These are phyloP conservation scores for Aspergillus pseudonomiae DNA, from an alignment of 2,329 filamentous ascomycete species.

Conservation along the genomic window DNA sequence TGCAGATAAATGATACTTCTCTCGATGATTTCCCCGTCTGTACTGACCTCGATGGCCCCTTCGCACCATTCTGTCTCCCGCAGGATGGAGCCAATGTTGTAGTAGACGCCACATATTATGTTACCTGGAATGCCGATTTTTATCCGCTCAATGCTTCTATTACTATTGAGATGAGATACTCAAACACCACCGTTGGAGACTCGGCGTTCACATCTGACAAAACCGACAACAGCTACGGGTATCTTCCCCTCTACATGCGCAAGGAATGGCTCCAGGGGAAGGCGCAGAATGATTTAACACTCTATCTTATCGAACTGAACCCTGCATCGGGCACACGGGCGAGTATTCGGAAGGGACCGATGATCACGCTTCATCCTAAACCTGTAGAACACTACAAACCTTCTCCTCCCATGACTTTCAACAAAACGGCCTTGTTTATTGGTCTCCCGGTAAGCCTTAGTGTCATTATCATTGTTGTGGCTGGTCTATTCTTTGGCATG, in stretches of 20 bases:
- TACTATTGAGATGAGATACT: conserved; percentile 37
- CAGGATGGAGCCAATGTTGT: conserved; percentile 36
- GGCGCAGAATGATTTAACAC: conserved; percentile 40
- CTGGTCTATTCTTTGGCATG: conserved; percentile 47
- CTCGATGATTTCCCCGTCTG: conserved; percentile 37
- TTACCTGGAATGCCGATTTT: conserved; percentile 41
- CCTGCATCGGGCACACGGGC: conserved; percentile 28
- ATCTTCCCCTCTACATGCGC: conserved; percentile 41
- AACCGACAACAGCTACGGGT: conserved; percentile 43
- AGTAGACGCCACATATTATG: conserved; percentile 43
- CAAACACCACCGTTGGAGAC: conserved; percentile 34
- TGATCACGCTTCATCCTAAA: conserved; percentile 37
- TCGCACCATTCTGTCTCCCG: conserved; percentile 40
- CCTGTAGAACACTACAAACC: conserved; percentile 39
- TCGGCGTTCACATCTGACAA: conserved; percentile 42
- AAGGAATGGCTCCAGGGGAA: conserved; percentile 45
- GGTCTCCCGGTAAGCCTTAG: conserved; percentile 46
- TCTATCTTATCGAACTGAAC: conserved; percentile 39
- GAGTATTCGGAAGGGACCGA: conserved; percentile 38
- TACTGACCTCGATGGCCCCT: conserved; percentile 24
- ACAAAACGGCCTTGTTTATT: conserved; percentile 42
- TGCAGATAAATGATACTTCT: conserved; percentile 10
- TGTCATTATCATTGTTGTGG: conserved; percentile 39
- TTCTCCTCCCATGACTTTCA: conserved; percentile 31
- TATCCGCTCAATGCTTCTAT: conserved; percentile 36